Evolutionary conservation across 1,139 yeast species (phyloP).

Genomic region (Blastobotrys apis): DNA sequence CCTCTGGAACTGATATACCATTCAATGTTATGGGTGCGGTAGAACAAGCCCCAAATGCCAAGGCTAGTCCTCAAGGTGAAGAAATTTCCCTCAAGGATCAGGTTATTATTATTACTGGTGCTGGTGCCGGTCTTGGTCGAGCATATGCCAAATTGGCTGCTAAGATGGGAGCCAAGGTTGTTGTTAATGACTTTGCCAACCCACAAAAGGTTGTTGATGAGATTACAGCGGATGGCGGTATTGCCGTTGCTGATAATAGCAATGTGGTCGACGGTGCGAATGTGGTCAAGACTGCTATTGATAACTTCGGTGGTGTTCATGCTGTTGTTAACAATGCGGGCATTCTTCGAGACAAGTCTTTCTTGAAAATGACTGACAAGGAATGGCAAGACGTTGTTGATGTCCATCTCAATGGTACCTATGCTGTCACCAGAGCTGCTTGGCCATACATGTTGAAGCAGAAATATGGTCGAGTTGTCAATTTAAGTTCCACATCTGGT

Average conservation of each 20-base stretch:
- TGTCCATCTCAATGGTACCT: conserved; percentile 83
- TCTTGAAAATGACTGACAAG: conserved; percentile 73
- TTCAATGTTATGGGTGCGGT: conserved; percentile 38
- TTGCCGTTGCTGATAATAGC: conserved; percentile 84
- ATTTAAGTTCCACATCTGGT: conserved; percentile 93
- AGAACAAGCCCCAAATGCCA: conserved; percentile 29
- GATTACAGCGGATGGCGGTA: conserved; percentile 69
- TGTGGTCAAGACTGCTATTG: conserved; percentile 74
- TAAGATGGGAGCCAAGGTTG: conserved; percentile 90
- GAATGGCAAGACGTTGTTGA: conserved; percentile 82
- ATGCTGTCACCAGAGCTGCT: conserved; percentile 77
- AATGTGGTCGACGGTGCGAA: conserved; percentile 73
- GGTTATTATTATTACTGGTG: conserved; percentile 92
- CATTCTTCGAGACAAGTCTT: conserved; percentile 84
- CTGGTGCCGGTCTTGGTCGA: conserved; percentile 92
- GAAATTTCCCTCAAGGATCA: conserved; percentile 63
- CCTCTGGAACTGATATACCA: conserved; percentile 43
- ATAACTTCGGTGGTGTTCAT: conserved; percentile 79
- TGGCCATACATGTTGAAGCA: conserved; percentile 87
- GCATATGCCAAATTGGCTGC: conserved; percentile 85
- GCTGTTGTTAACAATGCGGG: conserved; percentile 91
- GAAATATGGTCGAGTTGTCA: conserved; percentile 75
- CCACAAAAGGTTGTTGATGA: conserved; percentile 74
- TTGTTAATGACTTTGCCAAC: conserved; percentile 78
- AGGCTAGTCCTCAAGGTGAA: conserved; percentile 55